Evolutionary conservation across 768 basidiomycete genomes (phyloP).

Genomic region (Lactifluus subvellereus): DNA sequence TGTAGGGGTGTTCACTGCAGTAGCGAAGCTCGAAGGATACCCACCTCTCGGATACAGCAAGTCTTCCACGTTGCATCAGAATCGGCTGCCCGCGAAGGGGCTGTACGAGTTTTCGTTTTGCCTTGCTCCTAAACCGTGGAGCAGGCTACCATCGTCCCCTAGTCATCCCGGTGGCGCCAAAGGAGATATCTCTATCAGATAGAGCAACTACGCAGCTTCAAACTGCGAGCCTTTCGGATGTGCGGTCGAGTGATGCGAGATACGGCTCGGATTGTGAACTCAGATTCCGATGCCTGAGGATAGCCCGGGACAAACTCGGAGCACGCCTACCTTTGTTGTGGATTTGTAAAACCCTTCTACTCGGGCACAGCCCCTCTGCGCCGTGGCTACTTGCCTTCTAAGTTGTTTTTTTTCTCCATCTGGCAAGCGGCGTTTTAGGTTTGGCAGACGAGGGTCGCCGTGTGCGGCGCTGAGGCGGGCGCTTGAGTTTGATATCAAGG

Average conservation of each 20-base stretch:
- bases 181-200: background rate
- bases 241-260: background rate
- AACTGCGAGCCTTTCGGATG: background rate
- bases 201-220: background rate
- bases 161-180: background rate
- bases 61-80: constrained; percentile 4
- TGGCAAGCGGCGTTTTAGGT: constrained; percentile 23
- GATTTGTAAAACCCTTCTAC: background rate
- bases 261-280: background rate
- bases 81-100: background rate
- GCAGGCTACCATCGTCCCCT: background rate
- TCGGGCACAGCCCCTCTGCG: background rate
- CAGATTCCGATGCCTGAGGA: background rate
- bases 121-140: background rate
- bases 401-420: constrained; percentile 14
- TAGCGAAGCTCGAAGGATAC: background rate
- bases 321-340: background rate
- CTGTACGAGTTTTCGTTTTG: background rate
- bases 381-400: constrained; percentile 12
- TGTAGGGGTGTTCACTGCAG: background rate
- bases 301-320: background rate
- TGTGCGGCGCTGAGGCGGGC: constrained; percentile 17
- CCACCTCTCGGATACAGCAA: background rate
- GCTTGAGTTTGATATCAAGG: constrained; percentile 15
- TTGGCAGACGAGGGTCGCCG: constrained; percentile 24